A percentile compares a stretch with the other conserved stretches of the same genome.
phyloP scores from a whole-genome alignment of 331 rosid genomes.

The Ulmus americana region DNA sequence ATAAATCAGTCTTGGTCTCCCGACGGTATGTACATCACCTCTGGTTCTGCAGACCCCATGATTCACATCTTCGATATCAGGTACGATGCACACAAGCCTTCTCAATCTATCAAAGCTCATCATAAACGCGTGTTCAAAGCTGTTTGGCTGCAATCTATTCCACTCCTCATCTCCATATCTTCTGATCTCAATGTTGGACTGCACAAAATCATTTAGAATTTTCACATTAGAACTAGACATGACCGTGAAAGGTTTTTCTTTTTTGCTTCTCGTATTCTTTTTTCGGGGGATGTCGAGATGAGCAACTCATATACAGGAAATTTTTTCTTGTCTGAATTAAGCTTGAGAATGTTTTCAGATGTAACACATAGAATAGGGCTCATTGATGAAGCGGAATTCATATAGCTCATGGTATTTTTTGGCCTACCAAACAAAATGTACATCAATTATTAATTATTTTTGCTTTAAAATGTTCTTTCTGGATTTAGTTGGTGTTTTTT shows the following conservation, averaged over 20 bases:
- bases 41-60: constrained; percentile 86
- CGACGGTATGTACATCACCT: constrained; percentile 76
- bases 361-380: no score
- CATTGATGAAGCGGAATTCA: no score
- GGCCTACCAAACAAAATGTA: no score
- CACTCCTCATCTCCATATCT: constrained; percentile 79
- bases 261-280: neutral
- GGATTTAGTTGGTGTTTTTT: no score
- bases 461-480: no score
- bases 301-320: no score
- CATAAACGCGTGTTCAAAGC: constrained; percentile 90
- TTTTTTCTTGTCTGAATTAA: no score
- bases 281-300: neutral
- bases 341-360: no score
- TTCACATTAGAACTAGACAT: neutral
- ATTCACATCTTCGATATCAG: constrained; percentile 91
- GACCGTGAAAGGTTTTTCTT: neutral
- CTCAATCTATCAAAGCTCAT: constrained; percentile 76
- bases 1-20: constrained; percentile 99
- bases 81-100: constrained; percentile 59
- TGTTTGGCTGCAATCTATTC: constrained; percentile 67
- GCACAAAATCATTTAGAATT: constrained; percentile 46
- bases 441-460: no score
- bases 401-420: no score
- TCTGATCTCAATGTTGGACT: constrained; percentile 81